These are phyloP conservation scores for Aspergillus neoniger DNA, from an alignment of 2,329 filamentous ascomycete genomes.

Conservation along the genomic window DNA sequence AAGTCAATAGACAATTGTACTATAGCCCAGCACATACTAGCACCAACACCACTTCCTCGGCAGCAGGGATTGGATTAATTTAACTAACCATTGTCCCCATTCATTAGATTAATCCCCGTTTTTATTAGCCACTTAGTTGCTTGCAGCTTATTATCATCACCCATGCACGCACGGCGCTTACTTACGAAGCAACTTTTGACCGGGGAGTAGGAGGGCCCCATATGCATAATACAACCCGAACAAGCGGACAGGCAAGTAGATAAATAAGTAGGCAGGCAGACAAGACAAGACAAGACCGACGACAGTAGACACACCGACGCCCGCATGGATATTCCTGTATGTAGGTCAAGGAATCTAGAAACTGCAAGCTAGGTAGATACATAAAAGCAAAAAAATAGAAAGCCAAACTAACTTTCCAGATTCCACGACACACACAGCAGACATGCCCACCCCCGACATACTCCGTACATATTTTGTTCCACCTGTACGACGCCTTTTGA, in stretches of 20 bases:
- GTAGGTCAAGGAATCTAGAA: background rate
- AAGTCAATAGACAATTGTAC: too few species aligned
- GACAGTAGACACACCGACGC: background rate
- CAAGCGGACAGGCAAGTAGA: background rate
- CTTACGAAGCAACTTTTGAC: background rate
- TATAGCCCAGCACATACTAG: background rate
- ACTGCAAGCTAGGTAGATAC: background rate
- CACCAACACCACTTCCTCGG: background rate
- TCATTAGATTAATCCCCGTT: background rate
- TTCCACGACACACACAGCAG: background rate
- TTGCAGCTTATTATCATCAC: constrained; percentile 1
- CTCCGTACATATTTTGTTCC: constrained; percentile 3
- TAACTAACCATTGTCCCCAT: background rate
- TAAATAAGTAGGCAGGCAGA: background rate
- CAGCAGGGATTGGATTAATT: background rate
- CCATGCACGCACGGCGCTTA: background rate
- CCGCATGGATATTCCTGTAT: background rate
- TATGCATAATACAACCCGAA: background rate
- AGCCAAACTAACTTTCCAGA: background rate
- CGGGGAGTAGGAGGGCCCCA: background rate
- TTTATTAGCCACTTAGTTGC: background rate
- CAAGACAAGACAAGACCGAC: background rate
- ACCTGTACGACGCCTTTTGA: constrained; percentile 4
- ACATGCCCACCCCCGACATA: background rate
- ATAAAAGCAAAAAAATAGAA: background rate